These are phyloP conservation scores for Remersonia thermophila DNA, from an alignment of 2,329 filamentous ascomycete genomes.

Conservation along the genomic window DNA sequence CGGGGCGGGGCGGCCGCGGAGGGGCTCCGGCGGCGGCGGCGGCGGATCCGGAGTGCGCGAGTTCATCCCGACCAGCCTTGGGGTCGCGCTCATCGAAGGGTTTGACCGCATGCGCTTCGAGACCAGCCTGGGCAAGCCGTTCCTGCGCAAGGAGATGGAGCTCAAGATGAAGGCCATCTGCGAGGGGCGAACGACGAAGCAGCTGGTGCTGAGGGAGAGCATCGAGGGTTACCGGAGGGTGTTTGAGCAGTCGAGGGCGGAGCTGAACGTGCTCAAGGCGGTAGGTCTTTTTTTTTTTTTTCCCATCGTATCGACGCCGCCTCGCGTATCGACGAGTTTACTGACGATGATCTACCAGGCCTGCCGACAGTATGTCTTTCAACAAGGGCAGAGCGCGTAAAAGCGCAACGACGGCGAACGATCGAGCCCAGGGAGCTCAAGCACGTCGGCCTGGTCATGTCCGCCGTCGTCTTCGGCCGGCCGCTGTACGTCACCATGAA, in stretches of 20 bases:
- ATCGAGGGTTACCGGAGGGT: slow-evolving; percentile 78
- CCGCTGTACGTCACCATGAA: too few species aligned
- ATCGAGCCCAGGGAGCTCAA: slow-evolving; percentile 5
- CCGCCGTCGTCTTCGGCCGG: too few species aligned
- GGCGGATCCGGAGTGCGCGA: slow-evolving; percentile 53
- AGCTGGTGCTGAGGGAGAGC: slow-evolving; percentile 68
- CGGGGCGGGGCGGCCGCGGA: slow-evolving; percentile 28
- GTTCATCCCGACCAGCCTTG: slow-evolving; percentile 85
- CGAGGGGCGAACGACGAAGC: slow-evolving; percentile 65
- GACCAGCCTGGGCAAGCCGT: slow-evolving; percentile 87
- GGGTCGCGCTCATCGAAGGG: slow-evolving; percentile 82
- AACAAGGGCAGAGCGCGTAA: too few species aligned
- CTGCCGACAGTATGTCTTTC: slow-evolving; percentile 44
- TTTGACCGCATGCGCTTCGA: slow-evolving; percentile 93
- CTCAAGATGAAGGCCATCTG: slow-evolving; percentile 94
- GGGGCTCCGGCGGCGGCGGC: slow-evolving; percentile 30
- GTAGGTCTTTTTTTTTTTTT: slow-evolving; percentile 31
- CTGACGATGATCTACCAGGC: slow-evolving; percentile 24
- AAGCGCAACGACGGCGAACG: too few species aligned
- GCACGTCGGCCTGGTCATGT: too few species aligned
- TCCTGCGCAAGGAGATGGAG: slow-evolving; percentile 96
- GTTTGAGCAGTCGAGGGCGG: slow-evolving; percentile 68
- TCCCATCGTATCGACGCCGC: not conserved
- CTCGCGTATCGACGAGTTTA: not conserved
- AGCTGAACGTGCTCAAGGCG: slow-evolving; percentile 53